These are phyloP conservation scores for Tetratostichococcus sp. DNA, from an alignment of 139 green algal species.

Conservation along the genomic window DNA sequence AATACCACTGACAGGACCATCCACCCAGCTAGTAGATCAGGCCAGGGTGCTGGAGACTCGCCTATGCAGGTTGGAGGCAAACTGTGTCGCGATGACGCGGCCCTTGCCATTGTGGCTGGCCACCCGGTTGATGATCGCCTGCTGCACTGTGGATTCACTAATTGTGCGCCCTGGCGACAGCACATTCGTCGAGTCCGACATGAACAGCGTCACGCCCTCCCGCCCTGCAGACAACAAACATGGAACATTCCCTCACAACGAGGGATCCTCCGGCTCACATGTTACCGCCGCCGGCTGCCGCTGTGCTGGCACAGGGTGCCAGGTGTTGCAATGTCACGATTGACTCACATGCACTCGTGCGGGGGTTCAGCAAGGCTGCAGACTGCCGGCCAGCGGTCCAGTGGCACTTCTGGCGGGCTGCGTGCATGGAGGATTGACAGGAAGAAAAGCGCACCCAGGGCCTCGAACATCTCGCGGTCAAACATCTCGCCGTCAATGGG, in stretches of 20 bases:
- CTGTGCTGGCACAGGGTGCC: too few relatives aligned
- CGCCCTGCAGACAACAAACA: slow-evolving; percentile 37
- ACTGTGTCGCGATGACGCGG: slow-evolving; percentile 87
- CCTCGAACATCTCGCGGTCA: slow-evolving; percentile 83
- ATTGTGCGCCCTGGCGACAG: slow-evolving; percentile 84
- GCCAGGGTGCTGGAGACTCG: not conserved
- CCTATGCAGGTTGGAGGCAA: slow-evolving; percentile 91
- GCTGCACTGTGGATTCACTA: slow-evolving; percentile 72
- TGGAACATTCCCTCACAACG: too few relatives aligned
- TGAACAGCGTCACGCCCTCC: slow-evolving; percentile 85
- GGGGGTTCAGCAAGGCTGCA: too few relatives aligned
- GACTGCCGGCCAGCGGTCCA: too few relatives aligned
- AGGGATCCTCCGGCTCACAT: too few relatives aligned
- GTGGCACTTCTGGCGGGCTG: too few relatives aligned
- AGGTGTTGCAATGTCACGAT: too few relatives aligned
- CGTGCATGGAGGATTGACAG: not conserved
- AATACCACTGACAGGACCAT: too few relatives aligned
- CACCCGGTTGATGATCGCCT: slow-evolving; percentile 66
- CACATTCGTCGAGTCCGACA: slow-evolving; percentile 98
- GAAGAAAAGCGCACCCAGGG: slow-evolving; percentile 53
- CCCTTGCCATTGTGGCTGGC: slow-evolving; percentile 75
- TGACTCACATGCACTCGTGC: too few relatives aligned
- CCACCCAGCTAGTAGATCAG: not conserved
- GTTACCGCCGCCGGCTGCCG: too few relatives aligned
- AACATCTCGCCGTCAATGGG: slow-evolving; percentile 89